A percentile compares a stretch with the other conserved stretches of the same genome.
Conservation (phyloP, 352 stramenopile genomes). For the Saprolegnia parasitica region DNA sequence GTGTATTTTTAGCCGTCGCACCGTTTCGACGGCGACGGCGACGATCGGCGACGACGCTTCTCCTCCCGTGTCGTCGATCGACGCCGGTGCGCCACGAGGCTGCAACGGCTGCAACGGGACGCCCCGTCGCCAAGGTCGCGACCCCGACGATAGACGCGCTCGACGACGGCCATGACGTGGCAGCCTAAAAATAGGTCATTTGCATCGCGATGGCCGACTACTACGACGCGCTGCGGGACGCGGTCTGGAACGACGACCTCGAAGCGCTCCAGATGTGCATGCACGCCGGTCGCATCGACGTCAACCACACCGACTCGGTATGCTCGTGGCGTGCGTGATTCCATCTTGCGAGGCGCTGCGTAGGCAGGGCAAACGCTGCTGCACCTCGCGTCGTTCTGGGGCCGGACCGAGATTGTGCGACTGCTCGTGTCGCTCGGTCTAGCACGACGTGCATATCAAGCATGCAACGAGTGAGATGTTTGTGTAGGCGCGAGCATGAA, state of each 20-base stretch:
- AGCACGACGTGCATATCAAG: too few relatives aligned
- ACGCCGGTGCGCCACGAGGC: too few relatives aligned
- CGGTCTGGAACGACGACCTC: constrained; percentile 65
- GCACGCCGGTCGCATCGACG: constrained; percentile 32
- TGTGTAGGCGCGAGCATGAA: constrained; percentile 52
- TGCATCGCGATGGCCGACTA: constrained; percentile 15
- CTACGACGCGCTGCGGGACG: constrained; percentile 64
- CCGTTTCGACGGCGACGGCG: too few relatives aligned
- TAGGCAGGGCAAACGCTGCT: constrained; percentile 60
- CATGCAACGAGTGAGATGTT: too few relatives aligned
- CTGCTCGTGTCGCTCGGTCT: constrained; percentile 36
- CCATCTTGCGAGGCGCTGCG: not conserved
- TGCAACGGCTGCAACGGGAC: not conserved
- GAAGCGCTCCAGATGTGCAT: constrained; percentile 46
- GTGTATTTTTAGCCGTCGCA: not conserved
- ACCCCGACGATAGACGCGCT: too few relatives aligned
- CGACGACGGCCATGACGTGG: too few relatives aligned
- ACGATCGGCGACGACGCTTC: too few relatives aligned
- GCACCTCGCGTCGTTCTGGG: constrained; percentile 71
- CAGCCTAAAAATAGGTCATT: not conserved
- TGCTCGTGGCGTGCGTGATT: not conserved
- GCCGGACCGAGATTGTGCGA: constrained; percentile 58
- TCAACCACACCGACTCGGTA: constrained; percentile 63
- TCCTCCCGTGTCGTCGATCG: too few relatives aligned
- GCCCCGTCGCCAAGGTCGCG: too few relatives aligned